Conservation (phyloP, 2,329 filamentous ascomycete genomes). For the Keithomyces neogunnii region DNA sequence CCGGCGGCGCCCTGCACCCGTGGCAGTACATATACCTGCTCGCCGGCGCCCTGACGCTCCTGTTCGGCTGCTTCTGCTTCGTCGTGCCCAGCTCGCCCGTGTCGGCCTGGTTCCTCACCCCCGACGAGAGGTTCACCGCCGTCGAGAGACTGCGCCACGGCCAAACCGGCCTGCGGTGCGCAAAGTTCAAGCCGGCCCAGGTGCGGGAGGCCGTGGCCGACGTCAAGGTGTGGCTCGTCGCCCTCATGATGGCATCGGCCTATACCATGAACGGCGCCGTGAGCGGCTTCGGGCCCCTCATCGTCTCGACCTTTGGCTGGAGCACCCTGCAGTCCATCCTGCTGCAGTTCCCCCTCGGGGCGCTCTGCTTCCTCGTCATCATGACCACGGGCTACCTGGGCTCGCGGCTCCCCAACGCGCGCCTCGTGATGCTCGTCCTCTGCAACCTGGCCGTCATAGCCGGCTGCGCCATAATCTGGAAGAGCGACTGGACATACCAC, state of each 20-base stretch:
- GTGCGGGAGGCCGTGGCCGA: constrained; percentile 50
- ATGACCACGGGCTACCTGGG: constrained; percentile 58
- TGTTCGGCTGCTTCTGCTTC: constrained; percentile 59
- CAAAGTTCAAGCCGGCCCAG: constrained; percentile 50
- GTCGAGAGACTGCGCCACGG: constrained; percentile 54
- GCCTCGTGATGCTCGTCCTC: constrained; percentile 54
- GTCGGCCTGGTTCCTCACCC: constrained; percentile 59
- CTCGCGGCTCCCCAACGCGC: constrained; percentile 50
- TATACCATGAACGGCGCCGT: constrained; percentile 67
- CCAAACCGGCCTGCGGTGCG: constrained; percentile 55
- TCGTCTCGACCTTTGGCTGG: constrained; percentile 64
- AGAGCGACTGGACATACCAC: constrained; percentile 52
- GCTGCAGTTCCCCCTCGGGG: constrained; percentile 67
- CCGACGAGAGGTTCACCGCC: constrained; percentile 53
- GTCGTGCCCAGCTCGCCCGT: constrained; percentile 57
- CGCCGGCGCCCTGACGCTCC: constrained; percentile 52
- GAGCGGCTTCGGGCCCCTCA: constrained; percentile 61
- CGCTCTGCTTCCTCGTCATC: constrained; percentile 58
- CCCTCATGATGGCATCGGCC: constrained; percentile 60
- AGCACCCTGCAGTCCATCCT: constrained; percentile 56
- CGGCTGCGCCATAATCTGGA: constrained; percentile 69
- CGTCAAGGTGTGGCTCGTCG: constrained; percentile 54
- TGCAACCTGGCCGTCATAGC: constrained; percentile 68
- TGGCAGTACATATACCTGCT: constrained; percentile 69
- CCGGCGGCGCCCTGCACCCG: constrained; percentile 39